phyloP scores from a whole-genome alignment of 768 basidiomycete genomes.

The Crepidotus variabilis region DNA sequence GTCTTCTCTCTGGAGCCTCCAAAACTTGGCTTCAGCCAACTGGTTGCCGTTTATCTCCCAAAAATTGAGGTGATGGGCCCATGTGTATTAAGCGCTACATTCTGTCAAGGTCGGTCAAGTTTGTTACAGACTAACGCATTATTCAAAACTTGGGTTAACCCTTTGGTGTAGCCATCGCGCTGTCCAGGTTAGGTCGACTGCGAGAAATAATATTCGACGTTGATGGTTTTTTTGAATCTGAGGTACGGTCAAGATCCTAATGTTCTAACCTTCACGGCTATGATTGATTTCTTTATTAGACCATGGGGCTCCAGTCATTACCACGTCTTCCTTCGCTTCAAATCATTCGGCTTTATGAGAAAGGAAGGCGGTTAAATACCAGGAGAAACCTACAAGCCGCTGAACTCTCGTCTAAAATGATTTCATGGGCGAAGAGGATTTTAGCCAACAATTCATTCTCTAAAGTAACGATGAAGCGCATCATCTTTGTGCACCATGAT shows the following conservation, averaged over 20 bases:
- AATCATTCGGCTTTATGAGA: background rate
- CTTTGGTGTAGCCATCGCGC: background rate
- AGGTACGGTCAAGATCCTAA: background rate
- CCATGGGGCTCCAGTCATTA: background rate
- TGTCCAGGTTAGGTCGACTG: background rate
- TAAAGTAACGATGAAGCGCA: no score
- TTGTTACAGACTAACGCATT: no score
- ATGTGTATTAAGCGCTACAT: background rate
- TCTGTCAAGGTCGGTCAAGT: background rate
- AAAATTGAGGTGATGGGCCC: background rate
- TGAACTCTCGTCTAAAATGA: no score
- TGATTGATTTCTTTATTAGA: background rate
- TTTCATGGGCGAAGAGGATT: no score
- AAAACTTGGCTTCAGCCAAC: background rate
- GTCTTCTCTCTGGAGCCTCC: background rate
- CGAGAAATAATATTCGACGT: background rate
- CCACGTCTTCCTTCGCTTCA: background rate
- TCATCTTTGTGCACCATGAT: no score
- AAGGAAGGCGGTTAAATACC: no score
- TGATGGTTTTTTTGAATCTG: background rate
- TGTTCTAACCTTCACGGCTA: background rate
- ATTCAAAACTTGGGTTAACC: no score
- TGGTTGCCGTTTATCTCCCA: background rate
- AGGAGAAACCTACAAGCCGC: no score
- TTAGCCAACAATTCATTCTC: no score